phyloP scores from a whole-genome alignment of 176 grass and related monocot genomes.

The Triticum timopheevii region DNA sequence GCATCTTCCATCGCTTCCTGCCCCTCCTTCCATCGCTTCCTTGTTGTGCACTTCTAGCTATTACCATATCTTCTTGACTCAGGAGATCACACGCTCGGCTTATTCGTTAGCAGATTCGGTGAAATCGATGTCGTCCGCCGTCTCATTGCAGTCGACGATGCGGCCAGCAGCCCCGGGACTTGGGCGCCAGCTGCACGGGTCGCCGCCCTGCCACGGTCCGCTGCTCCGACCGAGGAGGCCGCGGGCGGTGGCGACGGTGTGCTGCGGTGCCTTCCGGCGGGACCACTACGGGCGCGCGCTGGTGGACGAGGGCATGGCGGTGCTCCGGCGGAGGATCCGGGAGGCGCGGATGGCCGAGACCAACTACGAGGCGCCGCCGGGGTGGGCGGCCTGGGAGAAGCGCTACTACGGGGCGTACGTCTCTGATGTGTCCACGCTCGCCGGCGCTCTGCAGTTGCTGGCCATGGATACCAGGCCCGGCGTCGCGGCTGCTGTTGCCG shows the following conservation, averaged over 20 bases:
- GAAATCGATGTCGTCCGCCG: not conserved
- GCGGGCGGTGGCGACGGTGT: not conserved
- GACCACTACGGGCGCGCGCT: constrained; percentile 41
- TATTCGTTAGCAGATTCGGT: not conserved
- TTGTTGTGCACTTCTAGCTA: not conserved
- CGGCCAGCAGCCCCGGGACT: not conserved
- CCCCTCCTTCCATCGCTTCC: not conserved
- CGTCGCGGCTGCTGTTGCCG: constrained; percentile 30
- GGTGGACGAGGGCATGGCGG: constrained; percentile 64
- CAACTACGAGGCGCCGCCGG: constrained; percentile 55
- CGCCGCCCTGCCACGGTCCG: not conserved
- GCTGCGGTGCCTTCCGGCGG: not conserved
- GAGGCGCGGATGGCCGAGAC: constrained; percentile 57
- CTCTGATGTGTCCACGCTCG: constrained; percentile 43
- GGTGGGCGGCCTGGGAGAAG: constrained; percentile 80
- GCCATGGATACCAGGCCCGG: constrained; percentile 54
- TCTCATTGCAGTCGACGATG: not conserved
- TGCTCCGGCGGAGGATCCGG: constrained; percentile 61
- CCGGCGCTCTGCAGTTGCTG: constrained; percentile 55
- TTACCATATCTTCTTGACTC: not conserved
- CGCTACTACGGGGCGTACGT: constrained; percentile 61
- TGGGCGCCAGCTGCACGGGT: constrained; percentile 28
- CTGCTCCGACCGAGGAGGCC: not conserved
- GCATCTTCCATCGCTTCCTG: not conserved
- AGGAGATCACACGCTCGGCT: not conserved